Evolutionary conservation across 495 filamentous ascomycete species (phyloP), one percentile per base, ranked within the genome.

Genomic region (Aspergillus funiculosus): DNA sequence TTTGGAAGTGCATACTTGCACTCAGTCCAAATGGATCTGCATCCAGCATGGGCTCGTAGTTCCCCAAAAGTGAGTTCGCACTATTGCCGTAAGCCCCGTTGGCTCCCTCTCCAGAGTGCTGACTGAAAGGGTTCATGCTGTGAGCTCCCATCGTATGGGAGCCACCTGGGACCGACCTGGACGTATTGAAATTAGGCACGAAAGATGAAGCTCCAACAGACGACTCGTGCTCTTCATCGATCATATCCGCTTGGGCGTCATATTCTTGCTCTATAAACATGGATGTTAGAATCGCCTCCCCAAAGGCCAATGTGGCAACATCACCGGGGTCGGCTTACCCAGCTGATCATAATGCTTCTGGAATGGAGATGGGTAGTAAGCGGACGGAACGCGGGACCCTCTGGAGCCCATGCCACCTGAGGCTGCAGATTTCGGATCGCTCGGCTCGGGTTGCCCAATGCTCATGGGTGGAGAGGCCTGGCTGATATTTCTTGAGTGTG

Each of bases 241-340:
- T 80, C 77, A 95, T 86, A 53, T 95, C 89, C 59, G 86, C 82
- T 74, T 92, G 86, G 43, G 92, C 89, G 68, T 98, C 92, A 74
- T 97, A 97, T 75, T 98, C 92, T 77, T 95, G 91, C 75, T 97
- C 92, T 98, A 78, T 77, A 82, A 6, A 20, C n/a, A n/a, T n/a
- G n/a, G 50, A 29, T 39, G 39, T 54, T 47, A 54, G 25, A 6
- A 38, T 14, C 5, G 19, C 3, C 30, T 28, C 9, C 22, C 7
- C 17, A 14, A 29, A 28, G 11, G 14, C 34, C 43, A 31, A 15
- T 42, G 22, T 9, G 27, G 25, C 17, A 30, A 20, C 19, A 45
- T 5, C 8, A 15, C 22, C 52, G 62, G 75, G 71, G 69, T n/a
- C n/a, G 61, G 74, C 91, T 86, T 90, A 87, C 92, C 92, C 72